These are phyloP conservation scores for Pseudozyma sp. DNA, from an alignment of 1,284 basidiomycete species.

Conservation along the genomic window DNA sequence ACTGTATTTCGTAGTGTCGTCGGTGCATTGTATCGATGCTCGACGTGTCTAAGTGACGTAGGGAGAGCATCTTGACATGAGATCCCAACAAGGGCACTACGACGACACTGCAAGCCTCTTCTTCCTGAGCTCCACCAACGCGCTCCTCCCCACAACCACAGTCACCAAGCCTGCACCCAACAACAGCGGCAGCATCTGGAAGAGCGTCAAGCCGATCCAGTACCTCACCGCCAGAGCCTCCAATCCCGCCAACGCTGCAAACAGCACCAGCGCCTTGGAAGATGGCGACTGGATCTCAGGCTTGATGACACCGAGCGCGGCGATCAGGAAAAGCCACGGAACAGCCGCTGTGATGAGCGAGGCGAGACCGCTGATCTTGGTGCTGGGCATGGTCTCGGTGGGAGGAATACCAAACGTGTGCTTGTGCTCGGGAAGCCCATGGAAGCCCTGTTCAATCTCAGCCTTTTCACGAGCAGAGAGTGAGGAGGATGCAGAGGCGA, in stretches of 20 bases:
- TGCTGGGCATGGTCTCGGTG: conserved; percentile 58
- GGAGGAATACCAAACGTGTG: conserved; percentile 58
- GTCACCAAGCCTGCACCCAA: conserved; percentile 45
- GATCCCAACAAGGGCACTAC: not conserved
- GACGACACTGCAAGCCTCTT: conserved; percentile 33
- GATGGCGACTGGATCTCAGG: conserved; percentile 28
- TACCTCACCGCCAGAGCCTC: conserved; percentile 54
- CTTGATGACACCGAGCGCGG: conserved; percentile 26
- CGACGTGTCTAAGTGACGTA: too few species aligned
- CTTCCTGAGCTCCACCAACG: conserved; percentile 50
- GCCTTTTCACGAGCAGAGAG: conserved; percentile 30
- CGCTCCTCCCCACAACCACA: conserved; percentile 49
- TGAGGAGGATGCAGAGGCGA: conserved; percentile 9
- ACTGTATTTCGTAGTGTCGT: too few species aligned
- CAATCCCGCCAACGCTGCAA: conserved; percentile 34
- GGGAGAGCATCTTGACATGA: too few species aligned
- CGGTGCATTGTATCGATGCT: too few species aligned
- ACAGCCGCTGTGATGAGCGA: conserved; percentile 46
- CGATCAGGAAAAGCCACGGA: conserved; percentile 52
- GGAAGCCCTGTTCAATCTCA: conserved; percentile 46
- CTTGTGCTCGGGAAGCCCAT: conserved; percentile 42
- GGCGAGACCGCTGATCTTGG: conserved; percentile 41
- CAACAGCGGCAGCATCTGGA: conserved; percentile 57
- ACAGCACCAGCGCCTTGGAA: conserved; percentile 29
- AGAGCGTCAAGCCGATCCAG: conserved; percentile 59